Evolutionary conservation across 2,329 filamentous ascomycete species (phyloP).

Genomic region (Hortaea werneckii): DNA sequence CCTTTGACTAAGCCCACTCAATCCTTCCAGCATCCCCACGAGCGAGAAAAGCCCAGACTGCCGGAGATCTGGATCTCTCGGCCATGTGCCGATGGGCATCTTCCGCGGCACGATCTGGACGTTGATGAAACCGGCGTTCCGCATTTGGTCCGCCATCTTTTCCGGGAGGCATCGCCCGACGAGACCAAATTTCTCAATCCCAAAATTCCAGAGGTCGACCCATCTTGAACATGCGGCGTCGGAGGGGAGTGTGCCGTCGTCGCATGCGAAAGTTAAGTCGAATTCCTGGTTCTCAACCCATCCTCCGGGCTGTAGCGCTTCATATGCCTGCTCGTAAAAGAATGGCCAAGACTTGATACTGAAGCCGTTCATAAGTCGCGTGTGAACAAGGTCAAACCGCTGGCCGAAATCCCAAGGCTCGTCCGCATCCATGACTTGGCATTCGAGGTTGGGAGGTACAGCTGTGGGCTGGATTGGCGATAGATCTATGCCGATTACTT

Average conservation of each 20-base stretch:
- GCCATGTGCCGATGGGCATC: slow-evolving; percentile 21
- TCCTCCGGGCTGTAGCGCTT: slow-evolving; percentile 22
- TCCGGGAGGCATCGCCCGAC: slow-evolving; percentile 16
- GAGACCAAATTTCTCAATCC: not conserved
- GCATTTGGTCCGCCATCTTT: slow-evolving; percentile 26
- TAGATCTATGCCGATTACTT: slow-evolving; percentile 18
- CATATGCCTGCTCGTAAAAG: slow-evolving; percentile 18
- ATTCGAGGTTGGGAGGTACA: slow-evolving; percentile 17
- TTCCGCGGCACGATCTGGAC: slow-evolving; percentile 19
- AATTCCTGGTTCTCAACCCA: slow-evolving; percentile 34
- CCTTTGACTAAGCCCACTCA: slow-evolving; percentile 17
- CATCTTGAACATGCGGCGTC: not conserved
- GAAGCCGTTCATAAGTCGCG: slow-evolving; percentile 22
- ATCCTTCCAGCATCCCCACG: slow-evolving; percentile 16
- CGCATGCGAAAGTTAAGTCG: slow-evolving; percentile 1
- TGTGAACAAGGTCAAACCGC: slow-evolving; percentile 22
- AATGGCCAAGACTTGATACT: slow-evolving; percentile 18
- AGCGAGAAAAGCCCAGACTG: slow-evolving; percentile 17
- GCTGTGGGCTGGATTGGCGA: slow-evolving; percentile 19
- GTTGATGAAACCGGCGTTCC: slow-evolving; percentile 25
- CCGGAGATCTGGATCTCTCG: slow-evolving; percentile 16
- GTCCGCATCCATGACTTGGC: slow-evolving; percentile 16
- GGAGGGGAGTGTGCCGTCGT: not conserved
- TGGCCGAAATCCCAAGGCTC: slow-evolving; percentile 14
- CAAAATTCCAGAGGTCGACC: slow-evolving; percentile 2